A percentile compares a stretch with the other conserved stretches of the same genome.
Conservation (phyloP, 768 basidiomycete genomes). For the Pleurotus djamor region DNA sequence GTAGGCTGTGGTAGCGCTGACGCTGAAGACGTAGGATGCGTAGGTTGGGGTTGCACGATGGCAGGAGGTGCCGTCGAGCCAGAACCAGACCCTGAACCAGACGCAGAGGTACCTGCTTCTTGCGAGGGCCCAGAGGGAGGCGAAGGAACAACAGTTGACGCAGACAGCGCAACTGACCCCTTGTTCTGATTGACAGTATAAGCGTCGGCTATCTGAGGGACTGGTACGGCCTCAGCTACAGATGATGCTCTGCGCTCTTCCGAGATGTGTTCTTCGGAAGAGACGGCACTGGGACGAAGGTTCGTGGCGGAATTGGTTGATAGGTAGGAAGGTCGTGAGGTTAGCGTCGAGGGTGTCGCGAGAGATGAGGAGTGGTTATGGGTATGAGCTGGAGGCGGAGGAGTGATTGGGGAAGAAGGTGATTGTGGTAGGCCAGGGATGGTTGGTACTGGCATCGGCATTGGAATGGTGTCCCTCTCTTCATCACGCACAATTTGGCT, state of each 20-base stretch:
- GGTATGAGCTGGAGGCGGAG: background rate
- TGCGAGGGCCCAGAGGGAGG: background rate
- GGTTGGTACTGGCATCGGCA: background rate
- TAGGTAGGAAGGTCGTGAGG: background rate
- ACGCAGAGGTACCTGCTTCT: background rate
- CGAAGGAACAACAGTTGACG: background rate
- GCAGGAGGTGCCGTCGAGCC: background rate
- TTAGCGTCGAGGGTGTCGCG: background rate
- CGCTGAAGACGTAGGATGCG: background rate
- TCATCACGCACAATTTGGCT: background rate
- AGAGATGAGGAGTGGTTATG: background rate
- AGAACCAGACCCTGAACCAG: background rate
- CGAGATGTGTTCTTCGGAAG: background rate
- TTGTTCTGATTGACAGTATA: background rate
- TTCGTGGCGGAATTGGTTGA: too few relatives aligned
- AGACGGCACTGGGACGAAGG: background rate
- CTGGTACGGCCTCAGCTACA: background rate
- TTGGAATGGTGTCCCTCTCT: background rate
- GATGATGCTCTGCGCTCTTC: background rate
- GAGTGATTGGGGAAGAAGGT: background rate
- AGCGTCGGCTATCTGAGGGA: background rate
- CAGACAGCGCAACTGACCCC: background rate
- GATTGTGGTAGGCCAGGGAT: background rate
- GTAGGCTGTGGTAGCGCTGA: background rate
- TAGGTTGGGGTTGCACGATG: background rate